Base-by-base conservation (phyloP, 2,329 filamentous ascomycete species). In the Phoma sp. region DNA sequence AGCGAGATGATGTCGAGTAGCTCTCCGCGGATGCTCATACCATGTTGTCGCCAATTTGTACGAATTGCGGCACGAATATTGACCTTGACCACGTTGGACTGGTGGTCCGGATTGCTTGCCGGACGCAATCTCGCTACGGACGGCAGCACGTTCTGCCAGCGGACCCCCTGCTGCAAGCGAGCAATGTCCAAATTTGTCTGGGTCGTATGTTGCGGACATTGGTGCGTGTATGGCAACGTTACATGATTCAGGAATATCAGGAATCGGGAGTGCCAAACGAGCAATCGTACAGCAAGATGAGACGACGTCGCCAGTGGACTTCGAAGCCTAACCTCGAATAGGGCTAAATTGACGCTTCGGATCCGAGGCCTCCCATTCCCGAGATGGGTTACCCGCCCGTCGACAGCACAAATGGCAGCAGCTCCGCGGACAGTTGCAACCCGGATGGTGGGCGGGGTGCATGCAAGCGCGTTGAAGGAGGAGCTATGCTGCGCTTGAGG, bases 101-200 rank as follows among this genome's bases (percentile, higher is more conserved):
- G 21, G 29, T 25, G 28, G 39, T 21, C 33, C 51, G 52, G 45
- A 32, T 39, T 47, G 29, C 32, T 28, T 49, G 40, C 40, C 29
- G 29, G 20, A 37, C 18, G 40, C 36, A 56, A 56, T 51, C 42
- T 56, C 53, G 51, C 51, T 54, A 49, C 25, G 30, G 32, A 43
- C 51, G 46, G 46, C 52, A 50, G 46, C 46, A 46, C 39, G 39
- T 46, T 14, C 45, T 49, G 28, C 39, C 10, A 0, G 74, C 38
- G 25, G 20, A 52, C 28, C n/a, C 48, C 48, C 48, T 46, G 48
- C 29, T 23, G 15, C n/a, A 30, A 23, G 20, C 23, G 7, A 42
- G 28, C 42, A 47, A 20, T 47, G 23, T 9, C 42, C 42, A 21
- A 28, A 36, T 36, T 5, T n/a, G 42, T 36, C 18, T 53, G 50